Conservation (phyloP, 2,329 filamentous ascomycete genomes). For the Sphaerulina vaccinii region DNA sequence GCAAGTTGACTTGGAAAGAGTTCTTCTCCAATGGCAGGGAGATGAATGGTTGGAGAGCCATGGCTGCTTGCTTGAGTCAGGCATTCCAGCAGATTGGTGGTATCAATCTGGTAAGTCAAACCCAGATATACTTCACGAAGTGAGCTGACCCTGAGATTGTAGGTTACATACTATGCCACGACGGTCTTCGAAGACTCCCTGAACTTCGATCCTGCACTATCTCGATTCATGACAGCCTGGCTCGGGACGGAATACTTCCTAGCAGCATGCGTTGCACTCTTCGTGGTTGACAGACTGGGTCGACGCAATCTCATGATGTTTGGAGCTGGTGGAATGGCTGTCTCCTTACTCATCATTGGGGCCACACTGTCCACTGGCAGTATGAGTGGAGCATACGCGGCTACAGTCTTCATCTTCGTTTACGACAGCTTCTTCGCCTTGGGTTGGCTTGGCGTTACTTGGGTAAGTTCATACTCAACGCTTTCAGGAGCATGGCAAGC, state of each 20-base stretch:
- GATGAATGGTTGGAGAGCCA: constrained; percentile 46
- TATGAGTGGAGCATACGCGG: constrained; percentile 25
- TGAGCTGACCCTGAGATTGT: too few relatives aligned
- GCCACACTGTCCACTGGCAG: constrained; percentile 19
- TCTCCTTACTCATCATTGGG: constrained; percentile 27
- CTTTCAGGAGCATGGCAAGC: too few relatives aligned
- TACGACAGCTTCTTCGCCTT: constrained; percentile 33
- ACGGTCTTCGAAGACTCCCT: constrained; percentile 55
- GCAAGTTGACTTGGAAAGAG: constrained; percentile 20
- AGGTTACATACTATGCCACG: constrained; percentile 42
- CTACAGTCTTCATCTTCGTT: constrained; percentile 36
- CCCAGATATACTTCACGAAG: too few relatives aligned
- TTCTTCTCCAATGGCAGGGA: constrained; percentile 41
- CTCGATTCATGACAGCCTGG: constrained; percentile 27
- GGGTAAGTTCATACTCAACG: too few relatives aligned
- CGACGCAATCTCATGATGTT: constrained; percentile 41
- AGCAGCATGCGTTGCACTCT: constrained; percentile 50
- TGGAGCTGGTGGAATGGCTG: constrained; percentile 30
- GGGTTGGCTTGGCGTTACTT: constrained; percentile 35
- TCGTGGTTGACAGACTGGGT: constrained; percentile 63
- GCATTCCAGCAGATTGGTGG: constrained; percentile 44
- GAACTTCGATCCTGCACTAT: constrained; percentile 35
- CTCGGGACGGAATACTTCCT: constrained; percentile 32
- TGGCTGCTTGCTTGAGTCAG: constrained; percentile 45
- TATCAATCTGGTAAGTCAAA: constrained; percentile 28